Percentiles rank a stretch among this genome's conserved stretches.
Conservation (phyloP, 441 rosid species). For the Pelargonium myrrhifolium region DNA sequence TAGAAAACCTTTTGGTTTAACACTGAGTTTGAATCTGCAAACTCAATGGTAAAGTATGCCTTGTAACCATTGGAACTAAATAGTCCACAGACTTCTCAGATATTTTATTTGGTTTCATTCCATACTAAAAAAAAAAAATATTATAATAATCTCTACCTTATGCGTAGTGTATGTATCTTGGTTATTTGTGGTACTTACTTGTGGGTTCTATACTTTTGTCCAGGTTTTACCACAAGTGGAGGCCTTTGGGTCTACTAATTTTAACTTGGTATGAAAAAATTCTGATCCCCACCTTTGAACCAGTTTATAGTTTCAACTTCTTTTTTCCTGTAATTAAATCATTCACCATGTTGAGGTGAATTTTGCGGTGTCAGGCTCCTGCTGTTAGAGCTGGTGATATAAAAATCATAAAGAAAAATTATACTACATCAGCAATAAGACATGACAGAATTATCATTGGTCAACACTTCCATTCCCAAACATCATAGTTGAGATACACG, state of each 20-base stretch:
- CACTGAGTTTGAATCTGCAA: background rate
- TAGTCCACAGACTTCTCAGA: background rate
- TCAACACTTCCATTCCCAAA: background rate
- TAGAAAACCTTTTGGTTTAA: background rate
- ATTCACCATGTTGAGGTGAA: no score
- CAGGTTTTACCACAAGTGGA: slow-evolving; percentile 71
- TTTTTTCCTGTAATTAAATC: no score
- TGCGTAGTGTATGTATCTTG: background rate
- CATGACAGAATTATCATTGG: background rate
- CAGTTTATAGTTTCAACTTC: background rate
- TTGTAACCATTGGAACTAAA: background rate
- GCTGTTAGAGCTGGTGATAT: no score
- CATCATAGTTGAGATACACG: background rate
- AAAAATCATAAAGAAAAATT: no score
- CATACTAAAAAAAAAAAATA: no score
- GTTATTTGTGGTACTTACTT: slow-evolving; percentile 16
- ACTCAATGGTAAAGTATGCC: background rate
- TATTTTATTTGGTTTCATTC: background rate
- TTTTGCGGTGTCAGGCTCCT: no score
- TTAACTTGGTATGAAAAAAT: slow-evolving; percentile 53
- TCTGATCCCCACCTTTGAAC: slow-evolving; percentile 2
- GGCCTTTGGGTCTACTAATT: slow-evolving; percentile 59
- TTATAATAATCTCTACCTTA: no score
- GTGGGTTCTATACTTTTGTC: slow-evolving; percentile 11
- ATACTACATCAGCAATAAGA: background rate